Conservation (phyloP, 176 grass and related monocot genomes). For the Musa troglodytarum region DNA sequence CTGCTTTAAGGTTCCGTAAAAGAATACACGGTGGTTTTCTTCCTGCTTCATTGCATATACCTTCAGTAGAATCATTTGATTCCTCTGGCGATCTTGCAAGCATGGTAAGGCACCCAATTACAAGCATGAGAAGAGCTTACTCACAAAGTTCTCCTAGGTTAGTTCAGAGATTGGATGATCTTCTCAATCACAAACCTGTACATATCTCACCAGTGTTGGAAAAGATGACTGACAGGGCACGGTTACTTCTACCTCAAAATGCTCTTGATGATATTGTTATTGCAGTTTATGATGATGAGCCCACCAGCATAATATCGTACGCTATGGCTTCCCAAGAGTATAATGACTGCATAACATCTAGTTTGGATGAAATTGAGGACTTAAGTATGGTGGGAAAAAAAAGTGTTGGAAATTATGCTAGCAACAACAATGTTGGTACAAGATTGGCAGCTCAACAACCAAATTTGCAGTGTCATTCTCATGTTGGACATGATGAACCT, state of each 20-base stretch:
- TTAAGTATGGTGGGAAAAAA: not conserved
- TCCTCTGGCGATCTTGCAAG: constrained; percentile 44
- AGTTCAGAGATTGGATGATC: constrained; percentile 49
- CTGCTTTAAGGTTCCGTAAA: constrained; percentile 43
- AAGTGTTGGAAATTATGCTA: not conserved
- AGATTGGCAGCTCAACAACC: not conserved
- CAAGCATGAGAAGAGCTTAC: constrained; percentile 69
- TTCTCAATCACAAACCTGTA: constrained; percentile 36
- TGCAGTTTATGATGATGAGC: constrained; percentile 87
- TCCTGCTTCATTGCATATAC: constrained; percentile 39
- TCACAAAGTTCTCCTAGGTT: constrained; percentile 59
- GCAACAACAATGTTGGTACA: not conserved
- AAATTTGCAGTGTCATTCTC: not conserved
- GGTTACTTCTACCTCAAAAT: constrained; percentile 59
- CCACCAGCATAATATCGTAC: constrained; percentile 77
- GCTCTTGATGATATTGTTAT: constrained; percentile 42
- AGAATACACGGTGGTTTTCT: constrained; percentile 35
- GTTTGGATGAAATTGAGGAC: constrained; percentile 13
- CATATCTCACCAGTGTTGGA: constrained; percentile 41
- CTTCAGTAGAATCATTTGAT: constrained; percentile 38
- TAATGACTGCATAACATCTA: constrained; percentile 33
- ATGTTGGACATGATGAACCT: constrained; percentile 29
- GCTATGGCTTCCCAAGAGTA: constrained; percentile 67
- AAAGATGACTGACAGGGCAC: constrained; percentile 53
- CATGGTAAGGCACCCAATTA: constrained; percentile 28